A percentile compares a stretch with the other conserved stretches of the same genome.
Evolutionary conservation across 176 grass and related monocot genomes (phyloP).

Genomic region (Oryza coarctata): DNA sequence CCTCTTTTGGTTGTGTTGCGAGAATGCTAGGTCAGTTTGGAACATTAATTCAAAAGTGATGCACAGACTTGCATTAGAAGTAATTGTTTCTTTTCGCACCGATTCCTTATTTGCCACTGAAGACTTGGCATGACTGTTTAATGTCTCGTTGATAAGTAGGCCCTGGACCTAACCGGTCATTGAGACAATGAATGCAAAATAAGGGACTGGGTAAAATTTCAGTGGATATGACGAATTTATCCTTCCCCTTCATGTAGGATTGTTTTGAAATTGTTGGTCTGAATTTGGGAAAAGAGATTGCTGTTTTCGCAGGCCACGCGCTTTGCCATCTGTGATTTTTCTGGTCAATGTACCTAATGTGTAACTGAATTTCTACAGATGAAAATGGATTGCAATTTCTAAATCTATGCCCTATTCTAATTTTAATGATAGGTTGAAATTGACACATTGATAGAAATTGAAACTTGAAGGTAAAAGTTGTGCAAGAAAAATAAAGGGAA

Average conservation of each 20-base stretch:
- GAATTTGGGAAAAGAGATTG: neutral
- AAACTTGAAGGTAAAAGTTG: neutral
- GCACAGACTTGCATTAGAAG: neutral
- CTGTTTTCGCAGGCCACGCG: neutral
- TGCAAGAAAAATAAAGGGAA: too few relatives aligned
- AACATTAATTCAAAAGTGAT: neutral
- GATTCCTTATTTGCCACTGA: neutral
- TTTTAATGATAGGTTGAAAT: neutral
- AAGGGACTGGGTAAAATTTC: neutral
- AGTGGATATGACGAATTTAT: neutral
- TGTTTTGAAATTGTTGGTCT: neutral
- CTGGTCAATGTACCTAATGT: neutral
- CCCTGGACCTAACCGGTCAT: neutral
- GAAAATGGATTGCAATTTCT: neutral
- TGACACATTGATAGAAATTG: neutral
- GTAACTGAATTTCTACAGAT: neutral
- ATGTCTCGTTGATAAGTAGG: neutral
- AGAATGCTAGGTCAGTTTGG: constrained; percentile 10
- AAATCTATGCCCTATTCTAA: neutral
- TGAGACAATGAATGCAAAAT: neutral
- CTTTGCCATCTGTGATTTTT: neutral
- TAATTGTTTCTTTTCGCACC: neutral
- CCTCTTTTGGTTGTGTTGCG: constrained; percentile 19
- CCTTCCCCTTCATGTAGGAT: neutral
- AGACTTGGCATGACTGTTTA: neutral